A percentile compares a stretch with the other conserved stretches of the same genome.
phyloP scores from a whole-genome alignment of 768 basidiomycete genomes.

The Calvatia gigantea region DNA sequence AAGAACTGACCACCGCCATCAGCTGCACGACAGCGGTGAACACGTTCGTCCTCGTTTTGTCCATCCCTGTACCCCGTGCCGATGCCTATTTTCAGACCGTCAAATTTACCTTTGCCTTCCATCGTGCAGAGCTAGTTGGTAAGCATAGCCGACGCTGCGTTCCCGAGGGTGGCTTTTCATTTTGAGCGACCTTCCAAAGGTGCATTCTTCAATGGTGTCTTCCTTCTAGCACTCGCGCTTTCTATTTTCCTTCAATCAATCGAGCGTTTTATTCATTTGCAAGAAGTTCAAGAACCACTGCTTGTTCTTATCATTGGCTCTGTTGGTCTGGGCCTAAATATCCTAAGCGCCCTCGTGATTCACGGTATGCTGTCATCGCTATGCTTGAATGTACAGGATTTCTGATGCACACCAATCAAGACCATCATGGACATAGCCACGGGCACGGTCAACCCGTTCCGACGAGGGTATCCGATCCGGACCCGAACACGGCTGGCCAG shows the following conservation, averaged over 20 bases:
- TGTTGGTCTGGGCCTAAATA: slow-evolving; percentile 44
- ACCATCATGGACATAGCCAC: slow-evolving; percentile 43
- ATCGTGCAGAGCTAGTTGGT: slow-evolving; percentile 56
- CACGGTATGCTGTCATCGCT: slow-evolving; percentile 34
- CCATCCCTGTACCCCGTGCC: slow-evolving; percentile 8
- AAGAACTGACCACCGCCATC: slow-evolving; percentile 9
- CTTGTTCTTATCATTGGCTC: slow-evolving; percentile 47
- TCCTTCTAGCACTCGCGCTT: slow-evolving; percentile 48
- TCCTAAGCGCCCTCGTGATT: slow-evolving; percentile 44
- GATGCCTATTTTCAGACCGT: slow-evolving; percentile 30
- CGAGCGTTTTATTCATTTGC: slow-evolving; percentile 48
- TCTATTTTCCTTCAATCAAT: slow-evolving; percentile 52
- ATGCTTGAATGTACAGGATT: background rate
- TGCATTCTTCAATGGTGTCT: slow-evolving; percentile 53
- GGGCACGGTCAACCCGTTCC: slow-evolving; percentile 25
- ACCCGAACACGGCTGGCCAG: slow-evolving; percentile 11
- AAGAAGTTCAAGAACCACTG: slow-evolving; percentile 38
- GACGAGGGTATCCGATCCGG: slow-evolving; percentile 17
- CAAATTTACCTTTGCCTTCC: slow-evolving; percentile 53
- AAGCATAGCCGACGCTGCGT: slow-evolving; percentile 15
- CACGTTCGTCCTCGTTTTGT: slow-evolving; percentile 28
- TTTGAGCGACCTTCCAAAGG: slow-evolving; percentile 25
- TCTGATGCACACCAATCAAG: slow-evolving; percentile 17
- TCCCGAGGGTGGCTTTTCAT: slow-evolving; percentile 7
- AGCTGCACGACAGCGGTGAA: slow-evolving; percentile 43